Evolutionary conservation across 306 rosid genomes (phyloP), one percentile per base, ranked within the genome.

Genomic region (Fragaria nilgerrensis): DNA sequence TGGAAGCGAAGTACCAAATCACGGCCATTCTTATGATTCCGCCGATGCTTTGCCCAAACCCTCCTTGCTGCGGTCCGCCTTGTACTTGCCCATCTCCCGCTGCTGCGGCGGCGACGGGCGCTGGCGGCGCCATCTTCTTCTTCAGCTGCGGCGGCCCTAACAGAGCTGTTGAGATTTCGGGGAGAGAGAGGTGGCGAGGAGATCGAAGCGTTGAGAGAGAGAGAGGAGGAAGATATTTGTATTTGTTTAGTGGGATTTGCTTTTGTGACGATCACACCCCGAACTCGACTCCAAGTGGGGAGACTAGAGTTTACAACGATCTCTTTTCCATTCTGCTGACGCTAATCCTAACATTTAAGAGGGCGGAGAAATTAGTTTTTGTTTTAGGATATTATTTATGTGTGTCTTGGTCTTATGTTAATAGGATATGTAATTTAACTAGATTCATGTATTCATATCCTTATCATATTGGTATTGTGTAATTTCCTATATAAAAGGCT

Each of bases 1-100:
- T 95, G 72, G 99, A 90, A 53, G 99, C 99, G 88, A 95, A 95
- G 72, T 95, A 95, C 99, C 99, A 95, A 69, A 95, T 89, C 37
- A 95, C 97, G 6, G 92, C 99, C 81, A 95, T 90, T 79, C 99
- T 86, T 5, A 95, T 95, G 72, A 95, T 86, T 73, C 97, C 97
- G 13, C 93, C 86, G 62, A 95, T 34, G 29, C 81, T 77, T 68
- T 83, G 82, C 10, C 86, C 86, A 44, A 95, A 85, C 0, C 97
- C 97, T 17, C 95, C 85, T 5, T 76, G 85, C 48, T 75, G 86
- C 15, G 45, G 94, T 34, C 88, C 75, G 19, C 84, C 78, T 78
- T 82, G 86, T 39, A 56, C 83, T 27, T 62, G 84, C 65, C 63
- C 85, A 75, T 81, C 91, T 69, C 80, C 87, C 39, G 20, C 87